Evolutionary conservation across 805 yeast species (phyloP).

Genomic region (Candida vartiovaarae): DNA sequence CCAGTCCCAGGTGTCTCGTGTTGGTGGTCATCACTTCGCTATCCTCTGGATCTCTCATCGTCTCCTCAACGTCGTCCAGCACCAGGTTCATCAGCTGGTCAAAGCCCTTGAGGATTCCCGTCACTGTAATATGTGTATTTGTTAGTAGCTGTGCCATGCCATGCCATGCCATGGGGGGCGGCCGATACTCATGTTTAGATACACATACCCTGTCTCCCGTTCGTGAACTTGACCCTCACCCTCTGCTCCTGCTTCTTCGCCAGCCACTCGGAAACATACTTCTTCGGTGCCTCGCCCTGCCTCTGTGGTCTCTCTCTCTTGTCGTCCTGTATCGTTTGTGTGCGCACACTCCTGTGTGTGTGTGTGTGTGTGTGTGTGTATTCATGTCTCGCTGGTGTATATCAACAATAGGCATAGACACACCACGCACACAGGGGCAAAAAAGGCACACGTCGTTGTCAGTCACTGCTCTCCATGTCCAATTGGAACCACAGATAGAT

Average conservation of each 20-base stretch:
- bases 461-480: too few species aligned
- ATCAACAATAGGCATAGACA: too few species aligned
- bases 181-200: too few species aligned
- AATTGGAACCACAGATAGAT: too few species aligned
- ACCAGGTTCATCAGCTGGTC: conserved; percentile 79
- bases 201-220: conserved; percentile 60
- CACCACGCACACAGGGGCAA: too few species aligned
- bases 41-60: conserved; percentile 60
- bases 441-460: too few species aligned
- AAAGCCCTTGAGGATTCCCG: conserved; percentile 81
- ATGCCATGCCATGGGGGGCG: neutral
- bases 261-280: conserved; percentile 83
- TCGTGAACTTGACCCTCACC: conserved; percentile 73
- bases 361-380: too few species aligned
- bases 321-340: neutral
- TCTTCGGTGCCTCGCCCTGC: conserved; percentile 54
- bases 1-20: conserved; percentile 66
- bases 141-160: conserved; percentile 4
- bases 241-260: conserved; percentile 66
- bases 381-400: too few species aligned
- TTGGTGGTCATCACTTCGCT: conserved; percentile 44
- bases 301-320: conserved; percentile 3
- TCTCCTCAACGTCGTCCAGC: conserved; percentile 64
- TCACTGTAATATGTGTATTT: conserved; percentile 8
- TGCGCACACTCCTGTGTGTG: neutral